Base-by-base conservation (phyloP, 2,329 filamentous ascomycete species). In the Cercospora sp. region DNA sequence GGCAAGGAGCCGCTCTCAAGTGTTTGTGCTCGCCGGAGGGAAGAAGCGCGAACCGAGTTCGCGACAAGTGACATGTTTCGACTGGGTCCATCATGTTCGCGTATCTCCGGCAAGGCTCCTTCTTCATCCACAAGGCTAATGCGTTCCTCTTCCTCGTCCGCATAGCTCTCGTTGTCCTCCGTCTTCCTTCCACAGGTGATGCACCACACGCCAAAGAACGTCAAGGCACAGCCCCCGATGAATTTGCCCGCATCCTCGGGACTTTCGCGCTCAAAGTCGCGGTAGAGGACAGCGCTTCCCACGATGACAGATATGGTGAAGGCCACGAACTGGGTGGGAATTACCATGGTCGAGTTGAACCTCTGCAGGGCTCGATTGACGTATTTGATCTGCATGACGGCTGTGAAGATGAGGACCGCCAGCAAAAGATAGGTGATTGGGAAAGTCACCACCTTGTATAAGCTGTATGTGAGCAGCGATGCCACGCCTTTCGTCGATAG, bases 281-380 rank as follows among this genome's bases (percentile, higher is more conserved):
- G 90, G 78, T 98, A 99, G 5, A 99, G 82, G 8, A 99, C 86
- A 1, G 94, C 94, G 75, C 94, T 97, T 66, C 95, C 95, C 62
- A 97, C 85, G 74, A 99, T 98, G 70, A 98, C 95, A 5, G 92
- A 97, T 7, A 99, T 85, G 0, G 95, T 99, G 79, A 99, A 99
- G 71, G 96, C 87, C 61, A 99, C 95, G 75, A 99, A 99, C 77
- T 99, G 95, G 13, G 95, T 95, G 0, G 95, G 95, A 71, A 99
- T 99, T 73, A 99, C 95, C 79, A 97, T 93, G 0, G 95, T 99
- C 6, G 95, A 97, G 79, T 97, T 93, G 82, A 98, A 99, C 58
- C 92, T 89, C 78, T 97, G 94, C 63, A 99, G 84, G 1, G 90
- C 90, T 62, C 88, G 91, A 82, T 98, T 99, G 78, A 99, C 87